Base-by-base conservation (phyloP, 441 rosid genomes). In the Iberis amara region DNA sequence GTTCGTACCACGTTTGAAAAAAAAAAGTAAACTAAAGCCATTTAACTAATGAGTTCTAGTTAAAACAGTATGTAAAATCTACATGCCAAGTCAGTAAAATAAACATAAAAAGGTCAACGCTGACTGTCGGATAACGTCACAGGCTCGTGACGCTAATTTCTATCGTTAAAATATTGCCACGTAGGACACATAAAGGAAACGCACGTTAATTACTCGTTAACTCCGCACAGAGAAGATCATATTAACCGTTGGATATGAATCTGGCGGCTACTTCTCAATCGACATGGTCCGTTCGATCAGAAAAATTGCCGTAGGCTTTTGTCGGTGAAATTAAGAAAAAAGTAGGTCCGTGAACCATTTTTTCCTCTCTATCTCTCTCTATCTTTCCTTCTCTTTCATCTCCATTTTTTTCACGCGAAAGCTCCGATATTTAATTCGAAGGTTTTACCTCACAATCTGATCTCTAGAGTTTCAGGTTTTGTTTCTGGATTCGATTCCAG, bases 201-300 rank as follows among this genome's bases (percentile, higher is more conserved):
- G 31, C 26, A 52, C 44, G 65, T 65, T 57, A 57, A 63, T 12
- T 39, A 12, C 27, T 39, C 49, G 52, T 54, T 57, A 57, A 46
- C 15, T 41, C 21, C 31, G 26, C 65, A 46, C 28, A 53, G 65
- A 47, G 27, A 35, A 53, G 10, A 33, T 53, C 14, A 33, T 39
- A 0, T 11, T 21, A 39, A 36, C 66, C 66, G 66, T 59, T 66
- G 28, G 66, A 66, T 66, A 7, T 41, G 8, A 52, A 66, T 66
- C 62, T 66, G 71, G 57, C 71, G 70, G 71, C 61, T 35, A 9
- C 1, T 59, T 47, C 8, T n/a, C 39, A 53, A 52, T 53, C 23
- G 12, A 42, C 36, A 28, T 30, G 40, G 30, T 26, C 62, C 66
- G 71, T 59, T 24, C 47, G 71, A 66, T 65, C 30, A 23, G 9